Base-by-base conservation (phyloP, 179 eudicot species). In the Gypsophila paniculata region DNA sequence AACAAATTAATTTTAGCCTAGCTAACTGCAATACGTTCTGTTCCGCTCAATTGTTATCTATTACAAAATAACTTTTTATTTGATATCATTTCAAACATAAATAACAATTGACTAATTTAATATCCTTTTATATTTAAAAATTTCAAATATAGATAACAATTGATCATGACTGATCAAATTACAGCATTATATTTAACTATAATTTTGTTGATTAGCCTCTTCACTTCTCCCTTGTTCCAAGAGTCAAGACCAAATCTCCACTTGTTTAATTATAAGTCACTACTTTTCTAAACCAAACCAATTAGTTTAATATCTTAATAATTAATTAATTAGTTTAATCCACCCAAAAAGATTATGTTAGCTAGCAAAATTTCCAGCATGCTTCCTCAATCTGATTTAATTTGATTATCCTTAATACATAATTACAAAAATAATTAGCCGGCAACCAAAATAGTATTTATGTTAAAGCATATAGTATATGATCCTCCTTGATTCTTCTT, bases 181-280 rank as follows among this genome's bases (percentile, higher is more conserved):
- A 29, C 34, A 29, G 34, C 4, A 29, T 29, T 29, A 29, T 1
- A 29, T 29, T 29, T 4, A 29, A 29, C 34, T 29, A 1, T 29
- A 29, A 29, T 1, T 29, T 29, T 29, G 34, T 29, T 29, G 34
- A 29, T 29, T 29, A 21, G 29, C 63, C 19, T 39, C 59, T 48
- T 13, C 22, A 65, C 60, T 57, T 66, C 64, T 10, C 57, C 36
- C 65, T 34, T 26, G 34, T 66, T 59, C 68, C 59, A 70, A 71
- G 75, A 78, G 77, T 81, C 81, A 69, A 74, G 81, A 74, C 80
- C 85, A 81, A 81, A 85, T 86, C 86, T 70, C 23, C 12, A 64
- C 67, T 65, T 61, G 59, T 36, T 75, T 64, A 69, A 64, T 69
- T 32, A 1, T 29, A 68, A 32, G 69, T 52, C 57, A 67, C 57